Conservation (phyloP, 2,329 filamentous ascomycete species). For the Clonostachys byssicola region DNA sequence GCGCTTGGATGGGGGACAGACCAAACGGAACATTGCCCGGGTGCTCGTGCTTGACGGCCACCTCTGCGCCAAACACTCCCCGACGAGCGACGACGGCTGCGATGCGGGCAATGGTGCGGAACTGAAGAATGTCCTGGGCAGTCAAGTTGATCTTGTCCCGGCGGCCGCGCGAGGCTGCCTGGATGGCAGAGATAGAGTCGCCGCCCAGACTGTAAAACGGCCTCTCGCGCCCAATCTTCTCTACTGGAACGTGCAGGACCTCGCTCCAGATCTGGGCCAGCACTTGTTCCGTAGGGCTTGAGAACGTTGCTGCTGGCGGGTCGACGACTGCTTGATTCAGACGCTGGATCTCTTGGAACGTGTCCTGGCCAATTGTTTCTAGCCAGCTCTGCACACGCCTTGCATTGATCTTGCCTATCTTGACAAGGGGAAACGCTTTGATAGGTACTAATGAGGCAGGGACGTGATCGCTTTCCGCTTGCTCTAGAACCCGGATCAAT, state of each 20-base stretch:
- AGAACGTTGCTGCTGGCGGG: constrained; percentile 1
- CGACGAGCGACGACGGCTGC: not conserved
- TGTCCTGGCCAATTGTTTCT: constrained; percentile 27
- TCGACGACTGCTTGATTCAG: constrained; percentile 19
- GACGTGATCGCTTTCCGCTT: constrained; percentile 27
- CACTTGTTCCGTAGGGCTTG: constrained; percentile 2
- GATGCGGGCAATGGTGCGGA: constrained; percentile 18
- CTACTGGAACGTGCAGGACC: constrained; percentile 27
- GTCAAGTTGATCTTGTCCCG: constrained; percentile 18
- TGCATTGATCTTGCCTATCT: no score
- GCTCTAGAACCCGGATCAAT: constrained; percentile 12
- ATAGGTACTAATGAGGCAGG: no score
- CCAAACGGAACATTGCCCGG: constrained; percentile 18
- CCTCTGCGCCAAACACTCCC: not conserved
- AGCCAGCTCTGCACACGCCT: constrained; percentile 26
- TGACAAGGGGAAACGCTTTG: no score
- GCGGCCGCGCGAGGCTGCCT: constrained; percentile 29
- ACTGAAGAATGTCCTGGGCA: constrained; percentile 22
- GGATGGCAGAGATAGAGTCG: constrained; percentile 36
- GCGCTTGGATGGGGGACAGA: constrained; percentile 7
- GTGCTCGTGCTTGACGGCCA: constrained; percentile 31
- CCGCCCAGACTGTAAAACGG: constrained; percentile 34
- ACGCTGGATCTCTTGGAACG: constrained; percentile 21
- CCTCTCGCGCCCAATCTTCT: constrained; percentile 17
- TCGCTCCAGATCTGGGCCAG: constrained; percentile 28